These are phyloP conservation scores for Castanea sativa DNA, from an alignment of 306 rosid genomes.

Conservation along the genomic window DNA sequence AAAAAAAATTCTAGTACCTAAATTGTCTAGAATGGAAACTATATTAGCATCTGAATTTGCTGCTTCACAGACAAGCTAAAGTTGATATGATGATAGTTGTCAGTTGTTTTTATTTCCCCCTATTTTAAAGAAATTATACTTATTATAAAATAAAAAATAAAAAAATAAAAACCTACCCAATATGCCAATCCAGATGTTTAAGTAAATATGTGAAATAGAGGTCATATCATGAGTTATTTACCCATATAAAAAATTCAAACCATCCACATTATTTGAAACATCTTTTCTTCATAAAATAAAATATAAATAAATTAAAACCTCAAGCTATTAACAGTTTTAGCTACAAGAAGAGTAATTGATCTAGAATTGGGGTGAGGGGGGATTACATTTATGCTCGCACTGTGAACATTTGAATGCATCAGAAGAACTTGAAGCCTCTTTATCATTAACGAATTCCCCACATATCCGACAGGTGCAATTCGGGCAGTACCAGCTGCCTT, in stretches of 20 bases:
- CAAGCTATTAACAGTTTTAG: slow-evolving; percentile 18
- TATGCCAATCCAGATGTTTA: not conserved
- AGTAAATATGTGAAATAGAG: not conserved
- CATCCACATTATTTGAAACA: not conserved
- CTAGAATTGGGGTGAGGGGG: slow-evolving; percentile 7
- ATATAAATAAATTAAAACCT: not conserved
- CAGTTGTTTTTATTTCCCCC: not conserved
- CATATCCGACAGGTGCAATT: slow-evolving; percentile 88
- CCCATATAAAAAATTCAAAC: not conserved
- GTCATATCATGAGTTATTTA: not conserved
- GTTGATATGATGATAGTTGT: not conserved
- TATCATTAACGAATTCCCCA: slow-evolving; percentile 65
- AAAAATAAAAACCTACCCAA: not conserved
- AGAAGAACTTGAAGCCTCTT: slow-evolving; percentile 50
- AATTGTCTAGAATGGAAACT: too few species aligned
- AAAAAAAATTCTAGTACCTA: too few species aligned
- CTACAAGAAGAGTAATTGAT: slow-evolving; percentile 9
- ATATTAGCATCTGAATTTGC: too few species aligned
- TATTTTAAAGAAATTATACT: not conserved
- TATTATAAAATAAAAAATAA: not conserved
- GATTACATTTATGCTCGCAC: slow-evolving; percentile 91
- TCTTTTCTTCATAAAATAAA: not conserved
- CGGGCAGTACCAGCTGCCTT: slow-evolving; percentile 91
- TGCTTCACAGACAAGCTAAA: not conserved
- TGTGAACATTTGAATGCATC: slow-evolving; percentile 77